Evolutionary conservation across 2,329 filamentous ascomycete genomes (phyloP).

Genomic region (Penicillium occitanis): DNA sequence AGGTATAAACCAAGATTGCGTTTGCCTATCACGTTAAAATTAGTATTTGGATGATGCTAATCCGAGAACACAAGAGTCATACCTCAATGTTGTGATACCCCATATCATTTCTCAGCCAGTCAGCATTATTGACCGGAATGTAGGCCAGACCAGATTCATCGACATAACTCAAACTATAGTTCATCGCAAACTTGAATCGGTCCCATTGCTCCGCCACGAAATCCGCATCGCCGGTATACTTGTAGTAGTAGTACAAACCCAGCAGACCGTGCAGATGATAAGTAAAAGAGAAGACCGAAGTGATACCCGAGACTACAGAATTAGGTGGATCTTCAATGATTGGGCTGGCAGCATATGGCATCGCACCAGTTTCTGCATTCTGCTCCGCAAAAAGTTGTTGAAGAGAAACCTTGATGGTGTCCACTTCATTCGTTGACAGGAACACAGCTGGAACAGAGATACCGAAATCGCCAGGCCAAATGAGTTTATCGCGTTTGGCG

Average conservation of each 20-base stretch:
- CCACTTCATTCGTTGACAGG: neutral
- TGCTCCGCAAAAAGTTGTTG: neutral
- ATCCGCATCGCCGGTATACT: neutral
- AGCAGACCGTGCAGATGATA: neutral
- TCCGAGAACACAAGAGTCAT: neutral
- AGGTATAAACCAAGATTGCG: neutral
- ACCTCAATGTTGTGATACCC: neutral
- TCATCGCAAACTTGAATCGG: neutral
- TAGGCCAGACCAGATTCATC: neutral
- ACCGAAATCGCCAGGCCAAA: constrained; percentile 64
- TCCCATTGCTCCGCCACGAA: neutral
- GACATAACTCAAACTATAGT: neutral
- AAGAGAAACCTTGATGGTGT: neutral
- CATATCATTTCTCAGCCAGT: neutral
- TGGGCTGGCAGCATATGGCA: neutral
- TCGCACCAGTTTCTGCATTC: neutral
- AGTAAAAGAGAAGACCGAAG: neutral
- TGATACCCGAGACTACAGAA: neutral
- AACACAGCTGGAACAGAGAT: constrained; percentile 52
- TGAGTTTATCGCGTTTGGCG: constrained; percentile 44
- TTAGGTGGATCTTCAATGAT: neutral
- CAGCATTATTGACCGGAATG: neutral
- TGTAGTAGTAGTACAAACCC: neutral
- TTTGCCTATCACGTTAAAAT: neutral
- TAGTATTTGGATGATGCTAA: neutral